Base-by-base conservation (phyloP, 1,284 basidiomycete species). In the Trichosporon sp. region DNA sequence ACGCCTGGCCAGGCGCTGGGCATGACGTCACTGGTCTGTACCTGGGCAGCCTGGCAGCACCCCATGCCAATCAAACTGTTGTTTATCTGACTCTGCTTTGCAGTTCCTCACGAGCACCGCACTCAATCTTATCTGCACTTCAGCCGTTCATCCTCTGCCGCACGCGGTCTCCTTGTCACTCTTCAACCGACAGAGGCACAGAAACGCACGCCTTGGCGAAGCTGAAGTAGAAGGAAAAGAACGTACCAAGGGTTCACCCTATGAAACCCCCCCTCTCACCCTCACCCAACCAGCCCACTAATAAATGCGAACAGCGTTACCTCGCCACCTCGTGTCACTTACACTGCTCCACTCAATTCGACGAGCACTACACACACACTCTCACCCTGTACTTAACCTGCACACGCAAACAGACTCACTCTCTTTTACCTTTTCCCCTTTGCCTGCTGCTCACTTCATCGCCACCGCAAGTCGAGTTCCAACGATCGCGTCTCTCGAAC, bases 191-290 rank as follows among this genome's bases (percentile, higher is more conserved):
- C 5, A 23, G 5, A 7, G 4, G 8, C 18, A 18, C 21, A n/a
- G 44, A n/a, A n/a, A 18, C 38, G n/a, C 3, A 23, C 44, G 44
- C 21, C 6, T 42, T 7, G n/a, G 15, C 38, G 44, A 51, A 51
- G 9, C n/a, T 12, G 21, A 25, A 51, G 47, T 18, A 51, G 47
- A 51, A 51, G 47, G 21, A 51, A 51, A 51, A 51, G 85, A 38
- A 44, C 6, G 5, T 12, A 4, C 15, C 2, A 32, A 31, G 18
- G 56, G 27, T 29, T 7, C 13, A 29, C 18, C 27, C 27, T 31
- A 29, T 18, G 56, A 31, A 31, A 60, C 56, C 56, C 7, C 53
- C 25, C 18, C 15, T 29, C 53, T 58, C 56, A 60, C 56, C 51
- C 38, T 3, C 56, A 32, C 18, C 18, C 56, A 60, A 13, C 27